Evolutionary conservation across 2,329 filamentous ascomycete species (phyloP).

Genomic region (Eutypa lata): DNA sequence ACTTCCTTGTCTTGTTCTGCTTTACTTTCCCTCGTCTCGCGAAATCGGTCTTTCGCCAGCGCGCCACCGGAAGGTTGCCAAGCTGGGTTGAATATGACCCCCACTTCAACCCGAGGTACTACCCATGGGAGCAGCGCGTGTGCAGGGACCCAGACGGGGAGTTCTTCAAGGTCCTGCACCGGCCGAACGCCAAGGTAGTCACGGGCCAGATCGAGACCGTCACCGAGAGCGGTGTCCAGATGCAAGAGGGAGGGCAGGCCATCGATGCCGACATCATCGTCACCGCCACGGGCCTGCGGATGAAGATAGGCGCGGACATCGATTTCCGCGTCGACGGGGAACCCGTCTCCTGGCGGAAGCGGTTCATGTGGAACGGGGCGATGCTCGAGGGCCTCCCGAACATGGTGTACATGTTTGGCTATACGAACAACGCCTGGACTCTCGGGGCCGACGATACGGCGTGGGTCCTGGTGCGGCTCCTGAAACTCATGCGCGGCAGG

Average conservation of each 20-base stretch:
- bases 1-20: conserved; percentile 43
- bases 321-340: conserved; percentile 47
- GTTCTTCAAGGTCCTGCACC: conserved; percentile 39
- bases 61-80: conserved; percentile 46
- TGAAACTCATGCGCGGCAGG: conserved; percentile 46
- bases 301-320: conserved; percentile 52
- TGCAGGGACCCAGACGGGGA: conserved; percentile 51
- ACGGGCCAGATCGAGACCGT: conserved; percentile 44
- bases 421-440: conserved; percentile 60
- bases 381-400: conserved; percentile 65
- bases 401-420: conserved; percentile 54
- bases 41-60: conserved; percentile 39
- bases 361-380: conserved; percentile 55
- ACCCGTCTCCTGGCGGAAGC: conserved; percentile 33
- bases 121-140: conserved; percentile 66
- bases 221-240: conserved; percentile 38
- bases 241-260: conserved; percentile 35
- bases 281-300: conserved; percentile 60
- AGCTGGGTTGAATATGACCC: conserved; percentile 42
- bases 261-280: conserved; percentile 60
- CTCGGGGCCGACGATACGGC: conserved; percentile 55
- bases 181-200: conserved; percentile 38
- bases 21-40: conserved; percentile 44
- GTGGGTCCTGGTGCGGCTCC: conserved; percentile 45
- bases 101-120: conserved; percentile 52